Percentiles rank a stretch among this genome's conserved stretches.
Evolutionary conservation across 345 rosid species (phyloP).

Genomic region (Ceriops tagal): DNA sequence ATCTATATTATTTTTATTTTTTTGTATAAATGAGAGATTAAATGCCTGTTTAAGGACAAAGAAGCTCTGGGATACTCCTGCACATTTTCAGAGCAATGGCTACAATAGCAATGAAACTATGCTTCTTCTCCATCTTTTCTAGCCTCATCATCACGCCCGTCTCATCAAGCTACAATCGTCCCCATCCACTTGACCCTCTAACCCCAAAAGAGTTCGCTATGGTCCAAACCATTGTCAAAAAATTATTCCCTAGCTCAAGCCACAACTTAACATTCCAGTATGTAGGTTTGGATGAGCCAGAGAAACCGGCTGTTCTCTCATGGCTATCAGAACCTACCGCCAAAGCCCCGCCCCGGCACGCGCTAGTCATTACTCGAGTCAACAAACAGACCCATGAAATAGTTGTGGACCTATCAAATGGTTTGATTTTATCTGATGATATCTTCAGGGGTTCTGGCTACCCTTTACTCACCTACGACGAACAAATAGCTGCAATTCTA

Average conservation of each 20-base stretch:
- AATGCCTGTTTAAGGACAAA: too few species aligned
- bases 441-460: conserved; percentile 25
- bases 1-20: too few species aligned
- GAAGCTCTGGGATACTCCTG: too few species aligned
- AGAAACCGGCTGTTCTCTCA: conserved; percentile 20
- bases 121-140: conserved; percentile 9
- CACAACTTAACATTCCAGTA: conserved; percentile 29
- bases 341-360: conserved; percentile 30
- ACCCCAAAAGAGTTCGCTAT: conserved; percentile 18
- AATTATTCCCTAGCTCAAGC: conserved; percentile 9
- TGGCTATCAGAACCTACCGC: conserved; percentile 21
- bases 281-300: conserved; percentile 36
- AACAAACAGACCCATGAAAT: conserved; percentile 33
- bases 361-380: conserved; percentile 22
- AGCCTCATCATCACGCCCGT: background rate
- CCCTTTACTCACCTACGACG: conserved; percentile 18
- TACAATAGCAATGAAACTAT: background rate
- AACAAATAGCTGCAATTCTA: conserved; percentile 17
- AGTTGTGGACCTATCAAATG: conserved; percentile 18
- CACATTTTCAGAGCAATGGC: conserved; percentile 3
- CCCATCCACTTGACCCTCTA: conserved; percentile 35
- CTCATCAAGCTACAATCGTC: background rate
- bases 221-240: conserved; percentile 20
- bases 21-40: too few species aligned
- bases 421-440: conserved; percentile 12